Evolutionary conservation across 176 grass and related monocot genomes (phyloP), one percentile per base, ranked within the genome.

Genomic region (Paspalum notatum): DNA sequence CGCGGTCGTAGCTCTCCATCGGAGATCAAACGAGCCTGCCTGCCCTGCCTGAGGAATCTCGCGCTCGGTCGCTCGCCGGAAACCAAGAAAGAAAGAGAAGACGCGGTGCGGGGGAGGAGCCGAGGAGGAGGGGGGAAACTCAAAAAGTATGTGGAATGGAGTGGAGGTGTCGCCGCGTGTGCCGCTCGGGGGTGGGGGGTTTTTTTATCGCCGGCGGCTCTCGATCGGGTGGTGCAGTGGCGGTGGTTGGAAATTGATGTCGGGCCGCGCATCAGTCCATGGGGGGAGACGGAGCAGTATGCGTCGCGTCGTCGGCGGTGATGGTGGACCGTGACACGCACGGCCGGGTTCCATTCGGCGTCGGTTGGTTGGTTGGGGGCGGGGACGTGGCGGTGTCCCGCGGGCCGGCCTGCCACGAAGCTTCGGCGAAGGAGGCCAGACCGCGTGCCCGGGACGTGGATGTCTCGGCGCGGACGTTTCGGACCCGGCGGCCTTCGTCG

Each of bases 1-100:
- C 88, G 21, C 79, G 83, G 78, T 90, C 88, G 83, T 90, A 90
- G 51, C 79, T 66, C 51, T 86, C 83, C 88, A 90, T 90, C 8
- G n/a, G n/a, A n/a, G n/a, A n/a, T n/a, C n/a, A n/a, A n/a, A n/a
- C n/a, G n/a, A n/a, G n/a, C n/a, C n/a, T n/a, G n/a, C n/a, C n/a
- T n/a, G n/a, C n/a, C n/a, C n/a, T n/a, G n/a, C n/a, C n/a, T n/a
- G n/a, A n/a, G n/a, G n/a, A n/a, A n/a, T n/a, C n/a, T n/a, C n/a
- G n/a, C n/a, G n/a, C n/a, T n/a, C n/a, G n/a, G n/a, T n/a, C n/a
- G n/a, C n/a, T n/a, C n/a, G n/a, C n/a, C n/a, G n/a, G n/a, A n/a
- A n/a, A n/a, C n/a, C n/a, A n/a, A n/a, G n/a, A n/a, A n/a, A n/a
- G n/a, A n/a, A n/a, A n/a, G n/a, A n/a, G n/a, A n/a, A n/a, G n/a